Evolutionary conservation across 352 stramenopile genomes (phyloP), one percentile per base, ranked within the genome.

Genomic region (Phytophthora lateralis): DNA sequence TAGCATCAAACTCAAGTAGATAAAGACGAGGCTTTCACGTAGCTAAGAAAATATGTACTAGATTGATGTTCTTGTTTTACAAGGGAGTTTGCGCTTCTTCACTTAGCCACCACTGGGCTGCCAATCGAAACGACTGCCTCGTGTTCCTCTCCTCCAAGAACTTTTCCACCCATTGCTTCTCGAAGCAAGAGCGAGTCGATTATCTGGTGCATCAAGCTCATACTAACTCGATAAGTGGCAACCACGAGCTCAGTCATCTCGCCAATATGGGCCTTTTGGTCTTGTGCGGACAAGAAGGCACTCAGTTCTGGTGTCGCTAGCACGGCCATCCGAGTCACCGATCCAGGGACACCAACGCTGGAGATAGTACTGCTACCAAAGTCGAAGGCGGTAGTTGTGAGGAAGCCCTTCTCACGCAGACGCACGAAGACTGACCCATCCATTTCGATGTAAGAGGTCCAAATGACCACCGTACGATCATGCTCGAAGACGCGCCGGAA

Each of bases 211-310:
- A 89, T 66, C 21, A 85, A 71, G 6, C 61, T 60, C 11, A 85
- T 55, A 12, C 66, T 76, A 5, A 66, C 60, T 1, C 69, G 65
- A 45, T 84, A 85, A 2, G 73, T 75, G 18, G 53, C 63, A 2
- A 89, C 71, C 21, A 89, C 63, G 0, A 82, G 54, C 41, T 87
- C 75, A 2, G 75, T 82, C 29, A 89, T 71, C 54, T 78, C 76
- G 20, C 77, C 77, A 41, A 85, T 71, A 39, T 74, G 66, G 4
- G 51, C 24, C 38, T 60, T 57, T 27, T 61, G 45, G 14, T 67
- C 17, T 35, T 69, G 38, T 15, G 17, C 8, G 3, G 57, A 55
- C 4, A 34, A 26, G 15, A 70, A 35, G 7, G 34, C 48, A 0
- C 51, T 62, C 55, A 77, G 45, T 56, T 77, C 62, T 0, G 69